A percentile compares a stretch with the other conserved stretches of the same genome.
These are phyloP conservation scores for Tolypocladium tundrense DNA, from an alignment of 2,329 filamentous ascomycete genomes.

Conservation along the genomic window DNA sequence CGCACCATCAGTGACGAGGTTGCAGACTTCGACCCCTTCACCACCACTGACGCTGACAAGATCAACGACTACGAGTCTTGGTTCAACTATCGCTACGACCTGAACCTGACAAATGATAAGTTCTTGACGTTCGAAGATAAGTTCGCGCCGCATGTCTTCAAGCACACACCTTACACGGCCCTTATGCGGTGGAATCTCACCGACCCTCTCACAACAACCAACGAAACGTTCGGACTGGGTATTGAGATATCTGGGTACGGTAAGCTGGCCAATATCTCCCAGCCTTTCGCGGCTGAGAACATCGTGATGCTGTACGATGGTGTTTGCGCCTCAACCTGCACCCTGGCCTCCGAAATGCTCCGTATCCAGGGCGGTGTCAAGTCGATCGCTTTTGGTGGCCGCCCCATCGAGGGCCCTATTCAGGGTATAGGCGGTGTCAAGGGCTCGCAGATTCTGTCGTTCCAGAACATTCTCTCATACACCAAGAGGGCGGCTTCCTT, in stretches of 20 bases:
- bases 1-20: constrained; percentile 31
- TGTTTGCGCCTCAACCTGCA: constrained; percentile 48
- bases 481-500: constrained; percentile 10
- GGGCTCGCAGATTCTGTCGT: constrained; percentile 31
- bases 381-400: constrained; percentile 40
- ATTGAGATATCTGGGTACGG: constrained; percentile 36
- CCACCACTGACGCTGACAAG: constrained; percentile 21
- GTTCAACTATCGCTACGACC: constrained; percentile 41
- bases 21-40: constrained; percentile 34
- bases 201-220: constrained; percentile 28
- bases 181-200: constrained; percentile 41
- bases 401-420: constrained; percentile 34
- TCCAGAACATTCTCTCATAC: constrained; percentile 16
- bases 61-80: constrained; percentile 35
- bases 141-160: constrained; percentile 26
- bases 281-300: constrained; percentile 47
- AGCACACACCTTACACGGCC: constrained; percentile 44
- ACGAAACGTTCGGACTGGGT: constrained; percentile 16
- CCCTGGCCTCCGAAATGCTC: constrained; percentile 45
- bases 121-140: constrained; percentile 39
- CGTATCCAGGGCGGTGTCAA: constrained; percentile 41
- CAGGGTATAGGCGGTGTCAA: constrained; percentile 45
- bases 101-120: constrained; percentile 35
- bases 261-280: constrained; percentile 20
- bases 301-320: constrained; percentile 51